Percentiles rank a stretch among this genome's conserved stretches.
Conservation (phyloP, 164 flowering plant genomes). For the Magnolia changhungtana region DNA sequence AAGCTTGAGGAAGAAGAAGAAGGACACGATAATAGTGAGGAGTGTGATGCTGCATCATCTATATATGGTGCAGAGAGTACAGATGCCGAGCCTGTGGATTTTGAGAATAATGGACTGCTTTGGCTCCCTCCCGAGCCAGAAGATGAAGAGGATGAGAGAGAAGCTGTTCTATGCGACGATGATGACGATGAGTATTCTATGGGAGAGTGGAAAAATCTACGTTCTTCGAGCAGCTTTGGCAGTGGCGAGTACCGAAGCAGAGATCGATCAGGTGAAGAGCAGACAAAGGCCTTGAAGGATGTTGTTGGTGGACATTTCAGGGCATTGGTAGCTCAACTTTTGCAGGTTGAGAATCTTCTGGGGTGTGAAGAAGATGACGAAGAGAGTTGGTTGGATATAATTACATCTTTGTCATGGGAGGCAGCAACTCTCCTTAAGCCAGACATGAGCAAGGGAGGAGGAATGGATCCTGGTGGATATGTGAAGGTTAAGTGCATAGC, state of each 20-base stretch:
- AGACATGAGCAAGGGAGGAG: slow-evolving; percentile 88
- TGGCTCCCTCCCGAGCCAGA: slow-evolving; percentile 99
- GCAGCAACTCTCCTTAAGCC: slow-evolving; percentile 93
- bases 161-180: slow-evolving; percentile 61
- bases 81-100: slow-evolving; percentile 79
- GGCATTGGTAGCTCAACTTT: slow-evolving; percentile 84
- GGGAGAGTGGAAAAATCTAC: slow-evolving; percentile 81
- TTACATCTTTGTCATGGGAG: slow-evolving; percentile 91
- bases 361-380: slow-evolving; percentile 53
- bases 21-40: slow-evolving; percentile 39
- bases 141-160: slow-evolving; percentile 90
- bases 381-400: slow-evolving; percentile 87
- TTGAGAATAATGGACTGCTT: slow-evolving; percentile 84
- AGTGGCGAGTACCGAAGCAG: slow-evolving; percentile 67
- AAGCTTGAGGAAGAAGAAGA: slow-evolving; percentile 32
- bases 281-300: slow-evolving; percentile 75
- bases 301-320: slow-evolving; percentile 96
- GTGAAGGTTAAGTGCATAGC: slow-evolving; percentile 96
- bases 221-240: slow-evolving; percentile 69
- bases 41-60: slow-evolving; percentile 45
- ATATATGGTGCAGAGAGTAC: slow-evolving; percentile 41
- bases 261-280: slow-evolving; percentile 80
- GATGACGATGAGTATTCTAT: slow-evolving; percentile 67
- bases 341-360: slow-evolving; percentile 86
- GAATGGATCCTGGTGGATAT: slow-evolving; percentile 99